Evolutionary conservation across 768 basidiomycete species (phyloP).

Genomic region (Rubroboletus pulcherrimus): DNA sequence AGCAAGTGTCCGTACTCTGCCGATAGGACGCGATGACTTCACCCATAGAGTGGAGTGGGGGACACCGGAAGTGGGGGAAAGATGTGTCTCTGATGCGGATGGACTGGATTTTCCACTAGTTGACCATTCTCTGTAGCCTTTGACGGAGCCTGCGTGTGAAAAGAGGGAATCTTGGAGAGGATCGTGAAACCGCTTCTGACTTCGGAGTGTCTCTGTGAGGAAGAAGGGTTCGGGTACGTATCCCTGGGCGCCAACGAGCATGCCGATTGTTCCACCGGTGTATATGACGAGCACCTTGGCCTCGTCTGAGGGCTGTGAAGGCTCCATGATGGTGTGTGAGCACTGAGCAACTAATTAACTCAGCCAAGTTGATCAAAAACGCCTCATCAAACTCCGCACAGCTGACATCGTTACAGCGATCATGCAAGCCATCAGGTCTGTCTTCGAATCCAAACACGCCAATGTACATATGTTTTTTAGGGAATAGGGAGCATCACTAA

Average conservation of each 20-base stretch:
- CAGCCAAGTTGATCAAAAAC: neutral
- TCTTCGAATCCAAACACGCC: constrained; percentile 26
- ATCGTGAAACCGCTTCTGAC: constrained; percentile 89
- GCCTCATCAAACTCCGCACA: constrained; percentile 5
- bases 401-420: neutral
- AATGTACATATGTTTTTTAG: constrained; percentile 6
- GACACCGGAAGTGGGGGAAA: constrained; percentile 2
- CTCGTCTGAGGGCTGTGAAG: constrained; percentile 53
- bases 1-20: constrained; percentile 37
- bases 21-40: constrained; percentile 68
- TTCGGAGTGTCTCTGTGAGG: constrained; percentile 76
- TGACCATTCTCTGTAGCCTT: constrained; percentile 78
- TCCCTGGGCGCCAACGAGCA: constrained; percentile 73
- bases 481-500: constrained; percentile 1
- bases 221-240: constrained; percentile 87
- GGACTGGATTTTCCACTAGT: constrained; percentile 58
- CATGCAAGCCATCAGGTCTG: constrained; percentile 29
- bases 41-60: constrained; percentile 49
- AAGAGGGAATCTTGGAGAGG: constrained; percentile 84
- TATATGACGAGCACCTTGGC: constrained; percentile 84
- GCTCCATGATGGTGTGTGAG: constrained; percentile 40
- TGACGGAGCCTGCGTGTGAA: constrained; percentile 73
- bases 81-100: constrained; percentile 11
- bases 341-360: neutral
- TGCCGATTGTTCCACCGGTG: constrained; percentile 88